These are phyloP conservation scores for Talaromyces islandicus DNA, from an alignment of 2,329 filamentous ascomycete species.

Conservation along the genomic window DNA sequence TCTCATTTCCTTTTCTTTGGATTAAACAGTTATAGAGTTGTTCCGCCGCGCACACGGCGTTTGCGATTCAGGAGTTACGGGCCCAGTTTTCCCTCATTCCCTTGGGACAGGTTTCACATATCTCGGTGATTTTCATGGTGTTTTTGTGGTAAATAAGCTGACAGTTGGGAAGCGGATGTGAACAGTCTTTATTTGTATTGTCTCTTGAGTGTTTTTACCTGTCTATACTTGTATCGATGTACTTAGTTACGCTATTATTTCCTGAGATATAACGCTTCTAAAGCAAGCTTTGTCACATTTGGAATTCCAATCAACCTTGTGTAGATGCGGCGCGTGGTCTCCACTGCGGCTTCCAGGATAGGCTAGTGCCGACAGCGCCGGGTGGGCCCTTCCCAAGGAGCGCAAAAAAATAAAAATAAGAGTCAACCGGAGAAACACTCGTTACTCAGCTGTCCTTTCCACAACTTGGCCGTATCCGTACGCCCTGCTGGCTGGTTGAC, in stretches of 20 bases:
- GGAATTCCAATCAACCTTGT: neutral
- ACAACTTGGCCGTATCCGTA: neutral
- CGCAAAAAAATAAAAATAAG: neutral
- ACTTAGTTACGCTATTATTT: neutral
- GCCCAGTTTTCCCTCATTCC: neutral
- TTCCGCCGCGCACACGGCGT: neutral
- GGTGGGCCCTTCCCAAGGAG: neutral
- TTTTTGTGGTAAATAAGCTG: neutral
- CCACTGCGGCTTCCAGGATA: neutral
- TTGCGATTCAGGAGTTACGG: neutral
- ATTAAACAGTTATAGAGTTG: neutral
- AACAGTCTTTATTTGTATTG: neutral
- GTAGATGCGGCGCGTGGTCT: neutral
- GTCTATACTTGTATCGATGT: neutral
- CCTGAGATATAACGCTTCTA: neutral
- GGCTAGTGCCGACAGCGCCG: neutral
- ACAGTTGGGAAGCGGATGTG: neutral
- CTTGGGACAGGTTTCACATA: neutral
- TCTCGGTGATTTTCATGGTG: neutral
- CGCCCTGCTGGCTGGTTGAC: neutral
- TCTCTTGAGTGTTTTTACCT: neutral
- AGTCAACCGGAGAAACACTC: neutral
- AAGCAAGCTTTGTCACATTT: neutral
- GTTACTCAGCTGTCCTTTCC: neutral
- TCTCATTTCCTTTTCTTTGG: conserved; percentile 17